A percentile compares a stretch with the other conserved stretches of the same genome.
Conservation (phyloP, 1,139 yeast species). For the Saccharomyces hybrid region DNA sequence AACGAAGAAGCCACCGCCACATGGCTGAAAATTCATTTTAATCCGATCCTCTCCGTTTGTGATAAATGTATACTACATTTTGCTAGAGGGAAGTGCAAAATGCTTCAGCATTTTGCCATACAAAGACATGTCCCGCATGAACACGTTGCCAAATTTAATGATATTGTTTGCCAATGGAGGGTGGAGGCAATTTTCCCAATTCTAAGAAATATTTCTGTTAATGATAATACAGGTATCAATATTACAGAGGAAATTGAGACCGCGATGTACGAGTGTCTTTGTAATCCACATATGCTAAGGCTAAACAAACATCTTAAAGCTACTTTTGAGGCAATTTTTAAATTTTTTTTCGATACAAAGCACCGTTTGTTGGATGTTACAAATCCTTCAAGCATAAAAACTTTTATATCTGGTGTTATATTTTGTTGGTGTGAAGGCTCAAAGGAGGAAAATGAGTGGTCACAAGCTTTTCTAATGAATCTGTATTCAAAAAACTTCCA, state of each 20-base stretch:
- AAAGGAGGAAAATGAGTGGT: constrained; percentile 42
- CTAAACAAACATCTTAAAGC: constrained; percentile 32
- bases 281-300: constrained; percentile 45
- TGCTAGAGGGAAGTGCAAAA: constrained; percentile 45
- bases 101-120: constrained; percentile 46
- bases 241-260: constrained; percentile 28
- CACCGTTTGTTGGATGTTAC: constrained; percentile 20
- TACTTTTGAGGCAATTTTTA: constrained; percentile 32
- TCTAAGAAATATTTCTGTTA: constrained; percentile 26
- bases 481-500: constrained; percentile 16
- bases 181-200: constrained; percentile 32
- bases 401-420: constrained; percentile 42
- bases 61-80: constrained; percentile 45
- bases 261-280: constrained; percentile 41
- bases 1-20: constrained; percentile 39
- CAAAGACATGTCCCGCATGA: constrained; percentile 43
- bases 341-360: constrained; percentile 24
- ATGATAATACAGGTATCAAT: constrained; percentile 16
- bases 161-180: constrained; percentile 50
- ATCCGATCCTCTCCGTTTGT: constrained; percentile 40
- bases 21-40: constrained; percentile 39
- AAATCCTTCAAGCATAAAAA: constrained; percentile 14
- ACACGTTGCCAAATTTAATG: constrained; percentile 45
- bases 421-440: constrained; percentile 49
- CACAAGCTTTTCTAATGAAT: constrained; percentile 32